Conservation (phyloP, 495 filamentous ascomycete species). For the Cetradonia linearis region DNA sequence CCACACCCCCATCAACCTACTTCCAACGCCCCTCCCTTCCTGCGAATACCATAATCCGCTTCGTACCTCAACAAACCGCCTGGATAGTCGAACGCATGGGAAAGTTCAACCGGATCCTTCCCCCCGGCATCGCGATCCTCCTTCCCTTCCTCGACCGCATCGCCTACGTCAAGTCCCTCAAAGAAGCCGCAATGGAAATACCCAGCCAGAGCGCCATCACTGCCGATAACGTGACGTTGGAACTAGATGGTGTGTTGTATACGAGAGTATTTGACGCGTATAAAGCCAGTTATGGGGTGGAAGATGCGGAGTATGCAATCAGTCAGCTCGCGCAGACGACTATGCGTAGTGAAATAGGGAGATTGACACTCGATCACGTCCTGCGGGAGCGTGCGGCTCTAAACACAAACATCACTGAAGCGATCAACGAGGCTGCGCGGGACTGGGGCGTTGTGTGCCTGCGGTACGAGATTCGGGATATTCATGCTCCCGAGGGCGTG, state of each 20-base stretch:
- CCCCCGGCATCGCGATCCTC: constrained; percentile 83
- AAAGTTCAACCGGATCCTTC: constrained; percentile 81
- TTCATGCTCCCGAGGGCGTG: constrained; percentile 87
- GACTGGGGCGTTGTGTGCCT: constrained; percentile 95
- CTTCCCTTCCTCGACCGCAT: constrained; percentile 91
- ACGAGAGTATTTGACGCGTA: constrained; percentile 95
- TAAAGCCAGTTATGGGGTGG: constrained; percentile 96
- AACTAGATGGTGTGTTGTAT: constrained; percentile 90
- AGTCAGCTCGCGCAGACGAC: constrained; percentile 96
- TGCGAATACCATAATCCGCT: constrained; percentile 88
- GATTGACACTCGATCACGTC: constrained; percentile 92
- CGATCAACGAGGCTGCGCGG: constrained; percentile 94
- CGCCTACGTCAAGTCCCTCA: constrained; percentile 93
- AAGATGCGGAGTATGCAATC: constrained; percentile 98
- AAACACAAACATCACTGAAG: constrained; percentile 93
- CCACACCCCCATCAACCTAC: constrained; percentile 42
- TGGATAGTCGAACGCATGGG: constrained; percentile 99
- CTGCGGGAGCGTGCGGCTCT: constrained; percentile 90
- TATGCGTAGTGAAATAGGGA: constrained; percentile 96
- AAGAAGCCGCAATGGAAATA: constrained; percentile 93
- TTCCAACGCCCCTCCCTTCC: constrained; percentile 58
- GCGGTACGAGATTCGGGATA: constrained; percentile 95
- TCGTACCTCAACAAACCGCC: constrained; percentile 97
- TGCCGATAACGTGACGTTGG: constrained; percentile 93
- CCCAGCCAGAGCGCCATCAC: constrained; percentile 95